Evolutionary conservation across 1,284 basidiomycete genomes (phyloP).

Genomic region (Melampsora occidentalis): DNA sequence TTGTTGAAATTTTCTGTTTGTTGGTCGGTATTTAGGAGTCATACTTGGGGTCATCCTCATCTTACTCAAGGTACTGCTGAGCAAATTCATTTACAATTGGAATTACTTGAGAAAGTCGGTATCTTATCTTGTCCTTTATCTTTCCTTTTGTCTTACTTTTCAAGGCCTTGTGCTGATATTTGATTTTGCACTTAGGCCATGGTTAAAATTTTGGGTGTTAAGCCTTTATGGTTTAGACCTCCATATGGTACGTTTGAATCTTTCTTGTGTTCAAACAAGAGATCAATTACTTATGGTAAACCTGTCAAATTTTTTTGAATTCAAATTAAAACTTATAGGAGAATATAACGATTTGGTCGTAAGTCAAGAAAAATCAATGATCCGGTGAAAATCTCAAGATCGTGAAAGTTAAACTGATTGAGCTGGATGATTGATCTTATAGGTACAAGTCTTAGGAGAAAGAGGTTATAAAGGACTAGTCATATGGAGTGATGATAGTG

Average conservation of each 20-base stretch:
- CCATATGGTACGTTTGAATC: conserved; percentile 28
- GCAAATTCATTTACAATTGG: conserved; percentile 29
- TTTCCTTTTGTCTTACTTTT: neutral
- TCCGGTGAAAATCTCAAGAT: too few relatives aligned
- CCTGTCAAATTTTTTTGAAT: neutral
- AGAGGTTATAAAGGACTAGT: conserved; percentile 6
- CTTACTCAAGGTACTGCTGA: conserved; percentile 7
- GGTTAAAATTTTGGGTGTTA: conserved; percentile 36
- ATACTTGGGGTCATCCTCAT: conserved; percentile 36
- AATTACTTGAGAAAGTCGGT: conserved; percentile 26
- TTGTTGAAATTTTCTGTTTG: neutral
- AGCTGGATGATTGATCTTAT: neutral
- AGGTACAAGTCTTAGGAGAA: neutral
- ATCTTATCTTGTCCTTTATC: neutral
- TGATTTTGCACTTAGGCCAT: conserved; percentile 6
- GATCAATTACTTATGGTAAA: neutral
- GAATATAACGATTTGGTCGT: conserved; percentile 39
- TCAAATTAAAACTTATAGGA: neutral
- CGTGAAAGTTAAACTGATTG: too few relatives aligned
- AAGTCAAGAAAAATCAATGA: neutral
- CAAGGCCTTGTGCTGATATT: neutral
- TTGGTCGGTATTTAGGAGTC: neutral
- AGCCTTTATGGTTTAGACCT: conserved; percentile 28
- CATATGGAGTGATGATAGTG: conserved; percentile 3
- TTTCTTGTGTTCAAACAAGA: neutral